Evolutionary conservation across 305 asterid species (phyloP).

Genomic region (Fraxinus albicans): DNA sequence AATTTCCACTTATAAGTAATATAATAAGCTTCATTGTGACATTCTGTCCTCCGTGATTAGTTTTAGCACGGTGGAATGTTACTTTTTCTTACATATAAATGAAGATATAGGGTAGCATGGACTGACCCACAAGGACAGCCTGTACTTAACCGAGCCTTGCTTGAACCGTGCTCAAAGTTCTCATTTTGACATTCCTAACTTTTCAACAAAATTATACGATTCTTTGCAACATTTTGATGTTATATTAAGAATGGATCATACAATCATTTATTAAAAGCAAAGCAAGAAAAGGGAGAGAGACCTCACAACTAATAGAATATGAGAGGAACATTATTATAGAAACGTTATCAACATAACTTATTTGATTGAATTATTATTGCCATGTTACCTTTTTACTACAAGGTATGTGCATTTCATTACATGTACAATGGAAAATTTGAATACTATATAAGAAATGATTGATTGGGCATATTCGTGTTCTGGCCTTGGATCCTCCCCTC

Average conservation of each 20-base stretch:
- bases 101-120: not conserved
- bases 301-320: constrained; percentile 34
- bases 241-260: constrained; percentile 19
- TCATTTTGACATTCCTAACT: not conserved
- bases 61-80: not conserved
- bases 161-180: not conserved
- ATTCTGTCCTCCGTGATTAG: not conserved
- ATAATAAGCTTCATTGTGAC: not conserved
- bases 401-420: not conserved
- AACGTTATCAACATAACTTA: constrained; percentile 20
- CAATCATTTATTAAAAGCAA: not conserved
- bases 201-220: not conserved
- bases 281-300: constrained; percentile 29
- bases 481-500: not conserved
- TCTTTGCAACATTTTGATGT: constrained; percentile 16
- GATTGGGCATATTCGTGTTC: not conserved
- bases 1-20: not conserved
- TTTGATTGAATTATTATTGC: not conserved
- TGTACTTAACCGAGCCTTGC: not conserved
- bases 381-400: not conserved
- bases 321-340: constrained; percentile 26
- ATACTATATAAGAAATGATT: not conserved
- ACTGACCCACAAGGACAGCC: not conserved
- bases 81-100: not conserved
- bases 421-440: not conserved